Evolutionary conservation across 2,329 filamentous ascomycete species (phyloP).

Genomic region (Ascochyta rabiei): DNA sequence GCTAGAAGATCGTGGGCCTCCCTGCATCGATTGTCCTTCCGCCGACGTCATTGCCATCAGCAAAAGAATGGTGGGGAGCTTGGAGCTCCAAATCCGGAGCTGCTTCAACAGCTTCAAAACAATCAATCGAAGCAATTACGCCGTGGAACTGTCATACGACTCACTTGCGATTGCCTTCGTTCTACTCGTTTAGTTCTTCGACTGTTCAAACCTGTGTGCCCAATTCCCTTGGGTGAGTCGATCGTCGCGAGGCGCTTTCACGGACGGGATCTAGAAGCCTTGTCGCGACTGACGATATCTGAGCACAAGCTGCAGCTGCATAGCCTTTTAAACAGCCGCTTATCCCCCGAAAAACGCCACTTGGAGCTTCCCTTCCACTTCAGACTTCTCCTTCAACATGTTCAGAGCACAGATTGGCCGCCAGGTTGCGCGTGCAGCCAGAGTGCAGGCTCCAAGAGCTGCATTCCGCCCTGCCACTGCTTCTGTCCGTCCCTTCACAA

Average conservation of each 20-base stretch:
- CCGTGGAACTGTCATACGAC: constrained; percentile 12
- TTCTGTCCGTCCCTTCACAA: constrained; percentile 37
- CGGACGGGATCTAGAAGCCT: constrained; percentile 14
- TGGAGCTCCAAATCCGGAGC: constrained; percentile 17
- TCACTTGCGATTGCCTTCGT: not conserved
- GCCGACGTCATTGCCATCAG: constrained; percentile 33
- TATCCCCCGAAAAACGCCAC: not conserved
- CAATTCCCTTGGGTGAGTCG: constrained; percentile 18
- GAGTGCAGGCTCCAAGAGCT: constrained; percentile 36
- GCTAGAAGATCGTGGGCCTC: constrained; percentile 20
- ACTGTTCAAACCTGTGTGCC: not conserved
- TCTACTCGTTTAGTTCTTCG: constrained; percentile 1
- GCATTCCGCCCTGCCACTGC: constrained; percentile 26
- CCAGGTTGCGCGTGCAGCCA: constrained; percentile 36
- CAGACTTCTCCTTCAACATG: constrained; percentile 28
- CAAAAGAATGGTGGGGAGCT: constrained; percentile 26
- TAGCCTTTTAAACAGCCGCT: constrained; percentile 13
- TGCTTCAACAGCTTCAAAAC: constrained; percentile 13
- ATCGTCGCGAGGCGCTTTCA: constrained; percentile 13
- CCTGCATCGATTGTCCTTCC: constrained; percentile 24
- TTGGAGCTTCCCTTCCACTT: not conserved
- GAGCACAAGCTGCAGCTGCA: constrained; percentile 12
- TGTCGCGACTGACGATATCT: constrained; percentile 19
- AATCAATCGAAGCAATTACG: constrained; percentile 12
- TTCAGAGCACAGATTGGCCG: constrained; percentile 43